Evolutionary conservation across 371 early-diverging fungal species (phyloP).

Genomic region (Lichtheimia corymbifera): DNA sequence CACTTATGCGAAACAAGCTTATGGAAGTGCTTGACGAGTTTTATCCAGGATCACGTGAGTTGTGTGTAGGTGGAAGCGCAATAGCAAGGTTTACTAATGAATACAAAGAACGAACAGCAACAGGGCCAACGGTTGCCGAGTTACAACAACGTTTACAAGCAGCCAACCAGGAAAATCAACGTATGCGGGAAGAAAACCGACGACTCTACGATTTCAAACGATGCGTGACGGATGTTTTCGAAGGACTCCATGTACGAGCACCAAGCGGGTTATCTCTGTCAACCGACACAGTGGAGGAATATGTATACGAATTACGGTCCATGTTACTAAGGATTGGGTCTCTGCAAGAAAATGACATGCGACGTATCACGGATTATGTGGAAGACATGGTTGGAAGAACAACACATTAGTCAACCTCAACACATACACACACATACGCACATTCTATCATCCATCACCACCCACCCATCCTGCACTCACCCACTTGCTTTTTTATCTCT

Average conservation of each 20-base stretch:
- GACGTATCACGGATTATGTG: constrained; percentile 1
- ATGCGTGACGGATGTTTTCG: constrained; percentile 19
- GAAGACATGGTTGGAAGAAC: constrained; percentile 2
- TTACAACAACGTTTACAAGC: constrained; percentile 10
- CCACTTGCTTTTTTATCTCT: too few relatives aligned
- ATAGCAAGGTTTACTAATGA: too few relatives aligned
- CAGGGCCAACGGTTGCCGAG: background rate
- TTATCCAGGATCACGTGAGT: constrained; percentile 1
- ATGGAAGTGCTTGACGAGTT: constrained; percentile 7
- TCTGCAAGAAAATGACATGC: background rate
- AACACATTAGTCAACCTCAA: too few relatives aligned
- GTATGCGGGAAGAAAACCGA: constrained; percentile 14
- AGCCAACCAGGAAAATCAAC: constrained; percentile 9
- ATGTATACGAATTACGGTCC: constrained; percentile 11
- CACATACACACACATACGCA: too few relatives aligned
- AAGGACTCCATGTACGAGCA: constrained; percentile 16
- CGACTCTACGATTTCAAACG: constrained; percentile 19
- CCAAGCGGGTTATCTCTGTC: constrained; percentile 5
- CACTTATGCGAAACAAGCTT: too few relatives aligned
- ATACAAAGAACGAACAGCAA: too few relatives aligned
- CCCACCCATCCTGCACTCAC: too few relatives aligned
- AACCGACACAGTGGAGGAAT: constrained; percentile 9
- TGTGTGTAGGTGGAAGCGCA: background rate
- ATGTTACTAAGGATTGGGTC: constrained; percentile 13
- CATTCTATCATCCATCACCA: too few relatives aligned